Conservation (phyloP, 2,329 filamentous ascomycete species). For the Aspergillus bombycis region DNA sequence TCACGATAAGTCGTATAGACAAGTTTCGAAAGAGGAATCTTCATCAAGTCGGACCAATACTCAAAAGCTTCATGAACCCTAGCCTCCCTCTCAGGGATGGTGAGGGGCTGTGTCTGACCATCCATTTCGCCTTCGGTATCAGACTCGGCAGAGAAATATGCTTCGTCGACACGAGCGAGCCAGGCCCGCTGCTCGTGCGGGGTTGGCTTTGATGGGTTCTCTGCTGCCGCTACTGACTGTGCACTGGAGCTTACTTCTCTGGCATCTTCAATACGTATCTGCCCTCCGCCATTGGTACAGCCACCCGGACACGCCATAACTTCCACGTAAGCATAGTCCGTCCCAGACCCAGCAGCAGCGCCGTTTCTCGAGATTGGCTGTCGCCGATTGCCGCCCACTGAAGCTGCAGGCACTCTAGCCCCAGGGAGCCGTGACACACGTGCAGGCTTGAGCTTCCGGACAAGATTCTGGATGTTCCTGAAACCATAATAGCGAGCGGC, state of each 20-base stretch:
- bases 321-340: slow-evolving; percentile 90
- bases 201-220: slow-evolving; percentile 59
- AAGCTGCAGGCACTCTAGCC: slow-evolving; percentile 56
- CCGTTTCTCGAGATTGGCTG: slow-evolving; percentile 37
- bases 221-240: slow-evolving; percentile 25
- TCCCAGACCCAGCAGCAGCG: slow-evolving; percentile 31
- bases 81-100: slow-evolving; percentile 30
- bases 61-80: slow-evolving; percentile 66
- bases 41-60: slow-evolving; percentile 76
- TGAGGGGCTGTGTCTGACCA: slow-evolving; percentile 28
- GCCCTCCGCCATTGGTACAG: slow-evolving; percentile 95
- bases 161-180: slow-evolving; percentile 81
- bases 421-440: slow-evolving; percentile 79
- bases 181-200: slow-evolving; percentile 84
- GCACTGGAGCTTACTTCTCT: slow-evolving; percentile 27
- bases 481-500: slow-evolving; percentile 96
- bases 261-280: slow-evolving; percentile 87
- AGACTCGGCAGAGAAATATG: slow-evolving; percentile 77
- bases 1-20: slow-evolving; percentile 86
- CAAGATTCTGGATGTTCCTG: slow-evolving; percentile 96
- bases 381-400: slow-evolving; percentile 32
- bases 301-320: slow-evolving; percentile 99
- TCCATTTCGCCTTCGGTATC: slow-evolving; percentile 50
- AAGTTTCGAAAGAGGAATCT: slow-evolving; percentile 71
- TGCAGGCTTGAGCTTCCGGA: slow-evolving; percentile 84